Conservation (phyloP, 495 filamentous ascomycete species). For the Penicillium egyptiacum region DNA sequence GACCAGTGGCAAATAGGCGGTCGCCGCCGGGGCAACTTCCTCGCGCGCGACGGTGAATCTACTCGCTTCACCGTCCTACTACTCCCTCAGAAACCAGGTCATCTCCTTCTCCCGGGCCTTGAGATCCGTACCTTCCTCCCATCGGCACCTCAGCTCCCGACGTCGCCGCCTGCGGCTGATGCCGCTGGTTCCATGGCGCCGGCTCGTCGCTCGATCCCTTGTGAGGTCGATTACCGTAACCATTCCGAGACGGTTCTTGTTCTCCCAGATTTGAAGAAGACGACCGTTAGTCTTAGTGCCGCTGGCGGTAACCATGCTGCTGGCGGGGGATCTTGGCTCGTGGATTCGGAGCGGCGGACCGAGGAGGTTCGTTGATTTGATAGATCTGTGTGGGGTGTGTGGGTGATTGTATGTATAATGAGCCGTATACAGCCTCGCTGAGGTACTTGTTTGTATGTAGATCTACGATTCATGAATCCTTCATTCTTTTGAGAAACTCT, state of each 20-base stretch:
- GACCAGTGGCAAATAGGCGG: slow-evolving; percentile 88
- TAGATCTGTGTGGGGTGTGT: background rate
- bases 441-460: slow-evolving; percentile 9
- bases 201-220: slow-evolving; percentile 48
- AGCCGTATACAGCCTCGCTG: background rate
- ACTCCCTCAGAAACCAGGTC: slow-evolving; percentile 75
- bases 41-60: slow-evolving; percentile 52
- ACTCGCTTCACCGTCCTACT: slow-evolving; percentile 62
- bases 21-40: slow-evolving; percentile 73
- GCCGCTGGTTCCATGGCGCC: slow-evolving; percentile 18
- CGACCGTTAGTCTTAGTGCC: slow-evolving; percentile 72
- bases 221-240: slow-evolving; percentile 79
- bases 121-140: slow-evolving; percentile 66
- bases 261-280: slow-evolving; percentile 68
- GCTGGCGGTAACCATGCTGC: slow-evolving; percentile 48
- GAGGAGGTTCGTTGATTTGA: slow-evolving; percentile 17
- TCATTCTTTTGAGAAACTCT: background rate
- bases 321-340: slow-evolving; percentile 61
- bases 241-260: slow-evolving; percentile 75
- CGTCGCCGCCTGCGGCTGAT: slow-evolving; percentile 19
- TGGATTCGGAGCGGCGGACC: slow-evolving; percentile 52
- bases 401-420: background rate
- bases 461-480: slow-evolving; percentile 23
- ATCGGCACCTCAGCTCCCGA: slow-evolving; percentile 17
- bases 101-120: slow-evolving; percentile 70